Conservation (phyloP, 1,284 basidiomycete genomes). For the Heterobasidion occidentale region DNA sequence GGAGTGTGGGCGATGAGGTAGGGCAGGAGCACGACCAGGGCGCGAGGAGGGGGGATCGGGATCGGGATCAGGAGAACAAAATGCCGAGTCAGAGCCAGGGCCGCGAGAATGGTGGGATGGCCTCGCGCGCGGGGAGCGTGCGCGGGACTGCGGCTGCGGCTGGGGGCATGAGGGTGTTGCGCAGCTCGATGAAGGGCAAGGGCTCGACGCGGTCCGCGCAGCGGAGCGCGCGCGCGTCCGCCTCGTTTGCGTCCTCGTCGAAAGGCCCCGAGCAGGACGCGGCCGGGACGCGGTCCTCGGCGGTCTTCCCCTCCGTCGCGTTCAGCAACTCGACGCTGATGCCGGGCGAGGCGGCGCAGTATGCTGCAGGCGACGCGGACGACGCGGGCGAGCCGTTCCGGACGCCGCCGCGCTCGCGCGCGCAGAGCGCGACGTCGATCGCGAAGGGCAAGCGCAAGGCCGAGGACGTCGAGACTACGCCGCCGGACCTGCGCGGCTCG, state of each 20-base stretch:
- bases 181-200: constrained; percentile 11
- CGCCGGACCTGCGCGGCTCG: constrained; percentile 33
- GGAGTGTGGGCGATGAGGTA: neutral
- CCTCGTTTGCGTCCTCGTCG: constrained; percentile 10
- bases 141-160: neutral
- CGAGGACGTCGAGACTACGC: constrained; percentile 38
- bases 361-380: too few species aligned
- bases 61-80: neutral
- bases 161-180: constrained; percentile 6
- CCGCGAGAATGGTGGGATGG: neutral
- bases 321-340: constrained; percentile 10
- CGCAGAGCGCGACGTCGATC: neutral
- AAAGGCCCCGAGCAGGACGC: constrained; percentile 1
- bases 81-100: too few species aligned
- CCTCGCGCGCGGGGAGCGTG: neutral
- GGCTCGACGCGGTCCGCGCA: neutral
- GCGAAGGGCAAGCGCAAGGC: constrained; percentile 42
- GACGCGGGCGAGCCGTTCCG: neutral
- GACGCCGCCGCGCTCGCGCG: constrained; percentile 7
- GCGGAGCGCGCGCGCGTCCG: neutral
- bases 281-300: neutral
- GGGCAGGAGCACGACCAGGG: neutral
- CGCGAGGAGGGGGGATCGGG: neutral
- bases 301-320: constrained; percentile 10
- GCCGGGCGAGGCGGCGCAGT: neutral